Evolutionary conservation across 192 early-diverging fungal species (phyloP).

Genomic region (Jimgerdemannia lactiflua): DNA sequence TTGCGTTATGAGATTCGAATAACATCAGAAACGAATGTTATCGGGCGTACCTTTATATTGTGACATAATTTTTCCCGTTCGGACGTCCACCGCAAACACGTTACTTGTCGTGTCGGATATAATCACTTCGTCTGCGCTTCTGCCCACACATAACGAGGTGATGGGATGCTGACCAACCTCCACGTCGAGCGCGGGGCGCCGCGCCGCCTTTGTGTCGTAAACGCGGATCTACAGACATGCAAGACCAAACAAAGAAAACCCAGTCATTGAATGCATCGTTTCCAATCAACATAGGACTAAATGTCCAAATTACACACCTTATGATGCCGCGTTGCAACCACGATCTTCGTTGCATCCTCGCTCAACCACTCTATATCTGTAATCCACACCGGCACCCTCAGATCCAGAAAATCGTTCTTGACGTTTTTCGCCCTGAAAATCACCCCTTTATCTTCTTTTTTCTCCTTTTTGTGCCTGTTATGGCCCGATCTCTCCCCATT

Average conservation of each 20-base stretch:
- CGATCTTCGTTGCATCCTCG: constrained; percentile 51
- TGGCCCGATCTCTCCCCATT: constrained; percentile 5
- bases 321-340: constrained; percentile 65
- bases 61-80: constrained; percentile 51
- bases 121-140: constrained; percentile 50
- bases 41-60: constrained; percentile 57
- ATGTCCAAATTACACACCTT: constrained; percentile 37
- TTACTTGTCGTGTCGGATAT: constrained; percentile 64
- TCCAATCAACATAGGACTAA: neutral
- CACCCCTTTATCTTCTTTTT: constrained; percentile 38
- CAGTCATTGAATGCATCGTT: too few relatives aligned
- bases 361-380: constrained; percentile 77
- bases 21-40: too few relatives aligned
- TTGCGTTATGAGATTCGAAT: neutral
- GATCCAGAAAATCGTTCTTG: constrained; percentile 71
- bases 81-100: constrained; percentile 57
- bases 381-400: constrained; percentile 87
- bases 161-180: constrained; percentile 72
- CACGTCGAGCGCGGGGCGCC: constrained; percentile 68
- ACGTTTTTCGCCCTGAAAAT: constrained; percentile 87
- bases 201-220: constrained; percentile 72
- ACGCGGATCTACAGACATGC: constrained; percentile 59
- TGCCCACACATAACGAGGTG: constrained; percentile 41
- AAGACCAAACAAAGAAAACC: constrained; percentile 10
- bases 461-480: constrained; percentile 17